Conservation (phyloP, 1,284 basidiomycete species). For the Ganoderma meredithae region DNA sequence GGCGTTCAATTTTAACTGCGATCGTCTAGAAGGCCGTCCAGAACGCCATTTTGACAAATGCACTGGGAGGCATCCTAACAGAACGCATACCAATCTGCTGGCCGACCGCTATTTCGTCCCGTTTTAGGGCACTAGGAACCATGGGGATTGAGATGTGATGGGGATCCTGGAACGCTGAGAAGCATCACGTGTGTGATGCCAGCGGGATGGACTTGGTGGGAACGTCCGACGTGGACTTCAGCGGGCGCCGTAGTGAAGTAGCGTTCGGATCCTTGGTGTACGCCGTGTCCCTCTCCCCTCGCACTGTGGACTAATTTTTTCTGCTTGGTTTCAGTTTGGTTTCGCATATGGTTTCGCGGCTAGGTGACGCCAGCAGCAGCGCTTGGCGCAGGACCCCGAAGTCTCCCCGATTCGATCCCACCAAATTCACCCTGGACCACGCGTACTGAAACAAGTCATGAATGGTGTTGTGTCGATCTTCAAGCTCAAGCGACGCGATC, state of each 20-base stretch:
- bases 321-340: neutral
- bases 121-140: neutral
- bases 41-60: neutral
- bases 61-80: neutral
- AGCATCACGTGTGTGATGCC: neutral
- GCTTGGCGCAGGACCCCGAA: neutral
- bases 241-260: neutral
- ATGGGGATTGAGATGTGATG: neutral
- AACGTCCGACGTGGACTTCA: neutral
- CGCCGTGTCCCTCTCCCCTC: neutral
- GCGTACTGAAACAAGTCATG: neutral
- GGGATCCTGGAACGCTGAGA: neutral
- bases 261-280: neutral
- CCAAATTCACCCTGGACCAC: neutral
- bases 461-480: neutral
- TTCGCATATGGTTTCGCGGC: neutral
- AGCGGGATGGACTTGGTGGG: neutral
- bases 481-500: neutral
- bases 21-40: neutral
- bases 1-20: neutral
- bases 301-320: neutral
- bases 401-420: neutral
- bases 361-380: neutral
- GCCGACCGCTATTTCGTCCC: neutral
- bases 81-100: neutral